Conservation (phyloP, 1,284 basidiomycete species). For the Apiotrichum sp. region DNA sequence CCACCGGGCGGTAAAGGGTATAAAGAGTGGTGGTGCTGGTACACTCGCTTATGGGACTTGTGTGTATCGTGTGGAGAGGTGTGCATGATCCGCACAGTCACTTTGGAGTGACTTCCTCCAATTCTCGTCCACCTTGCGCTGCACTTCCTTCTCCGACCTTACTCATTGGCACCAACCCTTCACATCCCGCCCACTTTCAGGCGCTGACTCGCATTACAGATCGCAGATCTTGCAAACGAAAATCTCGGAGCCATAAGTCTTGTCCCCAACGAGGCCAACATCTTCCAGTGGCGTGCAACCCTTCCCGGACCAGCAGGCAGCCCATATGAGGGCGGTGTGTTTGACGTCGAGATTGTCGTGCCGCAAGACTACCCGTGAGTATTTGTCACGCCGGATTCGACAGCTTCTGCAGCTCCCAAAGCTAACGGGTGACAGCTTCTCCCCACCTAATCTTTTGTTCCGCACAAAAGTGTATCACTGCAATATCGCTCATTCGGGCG, state of each 20-base stretch:
- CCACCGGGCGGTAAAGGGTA: background rate
- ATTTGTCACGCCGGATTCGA: too few relatives aligned
- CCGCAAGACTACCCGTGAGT: conserved; percentile 77
- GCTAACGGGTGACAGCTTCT: conserved; percentile 55
- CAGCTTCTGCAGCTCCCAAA: too few relatives aligned
- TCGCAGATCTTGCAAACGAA: conserved; percentile 74
- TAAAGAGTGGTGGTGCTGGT: background rate
- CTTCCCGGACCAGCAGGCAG: conserved; percentile 79
- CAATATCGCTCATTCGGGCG: conserved; percentile 68
- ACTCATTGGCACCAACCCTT: background rate
- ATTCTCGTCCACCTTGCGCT: too few relatives aligned
- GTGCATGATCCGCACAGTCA: background rate
- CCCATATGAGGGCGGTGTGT: conserved; percentile 80
- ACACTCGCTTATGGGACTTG: background rate
- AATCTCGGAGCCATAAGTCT: conserved; percentile 70
- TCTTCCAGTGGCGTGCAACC: conserved; percentile 62
- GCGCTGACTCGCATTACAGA: conserved; percentile 34
- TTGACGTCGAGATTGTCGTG: conserved; percentile 65
- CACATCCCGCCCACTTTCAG: background rate
- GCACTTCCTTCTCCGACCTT: background rate
- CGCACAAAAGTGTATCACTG: conserved; percentile 86
- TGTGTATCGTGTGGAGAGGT: too few relatives aligned
- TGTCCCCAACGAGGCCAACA: conserved; percentile 54
- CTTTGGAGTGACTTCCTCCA: background rate
- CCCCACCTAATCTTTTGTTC: conserved; percentile 71